phyloP scores from a whole-genome alignment of 1,284 basidiomycete species.

The Entoloma clypeatum region DNA sequence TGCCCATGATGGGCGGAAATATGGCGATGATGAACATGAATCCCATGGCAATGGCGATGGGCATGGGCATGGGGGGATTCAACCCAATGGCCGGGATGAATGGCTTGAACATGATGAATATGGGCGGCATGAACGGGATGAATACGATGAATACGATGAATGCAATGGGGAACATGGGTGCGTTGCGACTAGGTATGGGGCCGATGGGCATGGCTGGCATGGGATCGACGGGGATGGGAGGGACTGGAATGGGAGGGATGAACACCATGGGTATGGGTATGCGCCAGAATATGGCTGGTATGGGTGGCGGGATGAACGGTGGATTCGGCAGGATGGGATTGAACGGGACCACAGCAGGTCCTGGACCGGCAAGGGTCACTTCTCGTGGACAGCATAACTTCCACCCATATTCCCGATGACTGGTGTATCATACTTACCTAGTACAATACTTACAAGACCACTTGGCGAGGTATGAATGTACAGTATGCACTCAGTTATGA shows the following conservation, averaged over 20 bases:
- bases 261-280: constrained; percentile 26
- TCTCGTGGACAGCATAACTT: constrained; percentile 56
- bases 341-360: constrained; percentile 39
- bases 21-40: constrained; percentile 39
- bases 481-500: no score
- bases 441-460: no score
- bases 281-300: constrained; percentile 27
- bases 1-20: constrained; percentile 38
- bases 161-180: constrained; percentile 31
- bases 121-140: constrained; percentile 39
- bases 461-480: no score
- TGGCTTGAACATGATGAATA: constrained; percentile 38
- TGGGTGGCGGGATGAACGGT: constrained; percentile 32
- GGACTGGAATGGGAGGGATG: constrained; percentile 32
- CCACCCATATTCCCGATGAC: constrained; percentile 57
- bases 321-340: constrained; percentile 26
- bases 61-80: constrained; percentile 39
- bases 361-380: constrained; percentile 51
- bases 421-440: no score
- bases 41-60: constrained; percentile 41
- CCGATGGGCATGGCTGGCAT: constrained; percentile 30
- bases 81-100: constrained; percentile 36
- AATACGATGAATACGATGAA: constrained; percentile 33
- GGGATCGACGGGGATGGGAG: constrained; percentile 15
- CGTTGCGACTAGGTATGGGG: constrained; percentile 29